These are phyloP conservation scores for Leccinum longicurvipes DNA, from an alignment of 768 basidiomycete genomes.

Conservation along the genomic window DNA sequence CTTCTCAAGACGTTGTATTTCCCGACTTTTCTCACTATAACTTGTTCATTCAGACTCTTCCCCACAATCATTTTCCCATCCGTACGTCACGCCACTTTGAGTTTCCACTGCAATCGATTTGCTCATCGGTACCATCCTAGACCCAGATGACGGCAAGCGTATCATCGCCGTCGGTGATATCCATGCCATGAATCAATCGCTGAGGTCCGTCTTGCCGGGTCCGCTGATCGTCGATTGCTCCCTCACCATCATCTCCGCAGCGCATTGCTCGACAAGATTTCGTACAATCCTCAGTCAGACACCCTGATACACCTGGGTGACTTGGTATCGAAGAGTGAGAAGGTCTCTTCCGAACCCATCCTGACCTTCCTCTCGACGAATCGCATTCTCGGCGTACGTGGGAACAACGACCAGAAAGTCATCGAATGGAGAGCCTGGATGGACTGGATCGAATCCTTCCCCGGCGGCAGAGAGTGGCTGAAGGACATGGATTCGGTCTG, in stretches of 20 bases:
- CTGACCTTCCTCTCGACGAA: slow-evolving; percentile 61
- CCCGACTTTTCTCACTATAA: slow-evolving; percentile 59
- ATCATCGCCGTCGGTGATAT: slow-evolving; percentile 84
- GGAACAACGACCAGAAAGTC: slow-evolving; percentile 91
- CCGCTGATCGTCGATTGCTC: neutral
- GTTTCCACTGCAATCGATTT: neutral
- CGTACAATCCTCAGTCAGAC: slow-evolving; percentile 60
- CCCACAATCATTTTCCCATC: slow-evolving; percentile 49
- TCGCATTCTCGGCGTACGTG: slow-evolving; percentile 77
- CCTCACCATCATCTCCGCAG: slow-evolving; percentile 33
- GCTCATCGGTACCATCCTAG: slow-evolving; percentile 31
- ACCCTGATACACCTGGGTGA: slow-evolving; percentile 83
- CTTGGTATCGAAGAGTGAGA: slow-evolving; percentile 60
- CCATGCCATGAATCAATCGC: slow-evolving; percentile 72
- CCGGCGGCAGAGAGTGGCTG: slow-evolving; percentile 53
- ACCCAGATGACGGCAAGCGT: slow-evolving; percentile 46
- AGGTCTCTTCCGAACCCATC: slow-evolving; percentile 56
- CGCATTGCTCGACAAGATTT: slow-evolving; percentile 56
- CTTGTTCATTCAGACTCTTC: slow-evolving; percentile 40
- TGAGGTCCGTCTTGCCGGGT: slow-evolving; percentile 49
- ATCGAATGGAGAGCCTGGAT: slow-evolving; percentile 90
- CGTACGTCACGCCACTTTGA: slow-evolving; percentile 33
- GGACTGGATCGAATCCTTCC: slow-evolving; percentile 60
- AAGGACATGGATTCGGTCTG: slow-evolving; percentile 44
- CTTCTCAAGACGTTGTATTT: slow-evolving; percentile 10